These are phyloP conservation scores for Quercus cerris DNA, from an alignment of 306 rosid genomes.

Conservation along the genomic window DNA sequence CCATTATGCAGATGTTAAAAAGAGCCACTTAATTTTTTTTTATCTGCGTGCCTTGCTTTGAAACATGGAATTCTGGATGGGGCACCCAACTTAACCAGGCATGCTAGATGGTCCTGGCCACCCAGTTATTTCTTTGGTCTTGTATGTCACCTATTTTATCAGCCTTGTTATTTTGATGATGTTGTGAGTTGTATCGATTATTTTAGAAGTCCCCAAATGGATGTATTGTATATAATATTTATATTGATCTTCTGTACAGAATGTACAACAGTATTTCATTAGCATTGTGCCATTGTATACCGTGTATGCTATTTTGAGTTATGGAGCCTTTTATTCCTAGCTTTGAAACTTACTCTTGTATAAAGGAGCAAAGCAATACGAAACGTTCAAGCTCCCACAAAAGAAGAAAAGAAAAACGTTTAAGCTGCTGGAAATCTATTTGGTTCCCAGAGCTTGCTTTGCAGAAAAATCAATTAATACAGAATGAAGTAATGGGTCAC, in stretches of 20 bases:
- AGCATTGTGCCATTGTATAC: background rate
- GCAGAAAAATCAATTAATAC: too few relatives aligned
- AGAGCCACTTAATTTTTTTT: conserved; percentile 29
- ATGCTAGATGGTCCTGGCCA: background rate
- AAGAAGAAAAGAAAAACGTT: background rate
- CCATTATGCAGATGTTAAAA: conserved; percentile 48
- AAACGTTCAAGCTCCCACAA: background rate
- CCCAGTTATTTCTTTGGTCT: too few relatives aligned
- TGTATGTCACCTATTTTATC: too few relatives aligned
- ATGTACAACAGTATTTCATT: background rate
- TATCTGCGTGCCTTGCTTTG: background rate
- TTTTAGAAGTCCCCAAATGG: background rate
- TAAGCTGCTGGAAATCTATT: background rate
- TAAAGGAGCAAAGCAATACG: background rate
- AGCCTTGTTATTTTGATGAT: background rate
- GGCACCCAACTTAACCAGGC: background rate
- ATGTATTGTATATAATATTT: background rate
- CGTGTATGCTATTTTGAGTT: background rate
- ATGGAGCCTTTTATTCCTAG: too few relatives aligned
- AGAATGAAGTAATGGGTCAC: too few relatives aligned
- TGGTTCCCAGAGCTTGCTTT: background rate
- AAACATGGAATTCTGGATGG: background rate
- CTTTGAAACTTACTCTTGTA: background rate
- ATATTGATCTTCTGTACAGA: background rate
- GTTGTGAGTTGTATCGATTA: background rate